A percentile compares a stretch with the other conserved stretches of the same genome.
phyloP scores from a whole-genome alignment of 768 basidiomycete species.

The Tulasnella sp. region DNA sequence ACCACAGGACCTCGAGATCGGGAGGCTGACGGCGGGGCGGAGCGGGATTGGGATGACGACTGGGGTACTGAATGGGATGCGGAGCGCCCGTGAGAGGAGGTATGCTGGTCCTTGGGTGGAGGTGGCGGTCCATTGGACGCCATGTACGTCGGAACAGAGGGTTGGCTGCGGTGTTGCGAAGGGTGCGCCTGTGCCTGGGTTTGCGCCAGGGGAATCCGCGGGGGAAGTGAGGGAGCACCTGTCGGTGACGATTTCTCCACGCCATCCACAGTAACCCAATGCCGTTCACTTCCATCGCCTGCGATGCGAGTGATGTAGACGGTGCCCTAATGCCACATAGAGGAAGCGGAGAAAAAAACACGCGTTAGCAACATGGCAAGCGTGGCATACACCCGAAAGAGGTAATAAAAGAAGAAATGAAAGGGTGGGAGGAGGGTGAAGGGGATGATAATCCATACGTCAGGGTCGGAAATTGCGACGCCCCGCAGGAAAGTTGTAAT shows the following conservation, averaged over 20 bases:
- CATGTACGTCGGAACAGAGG: no score
- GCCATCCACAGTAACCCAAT: slow-evolving; percentile 5
- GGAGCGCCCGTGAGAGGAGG: background rate
- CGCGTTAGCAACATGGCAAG: background rate
- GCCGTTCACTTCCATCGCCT: background rate
- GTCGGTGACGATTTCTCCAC: slow-evolving; percentile 1
- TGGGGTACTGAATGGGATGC: background rate
- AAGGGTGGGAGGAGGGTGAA: background rate
- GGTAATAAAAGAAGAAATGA: background rate
- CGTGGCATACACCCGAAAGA: background rate
- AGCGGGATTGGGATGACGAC: background rate
- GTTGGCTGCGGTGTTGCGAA: no score
- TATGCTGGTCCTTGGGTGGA: background rate
- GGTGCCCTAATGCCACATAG: slow-evolving; percentile 3
- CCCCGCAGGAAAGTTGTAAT: background rate
- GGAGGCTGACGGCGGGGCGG: background rate
- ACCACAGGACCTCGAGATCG: background rate
- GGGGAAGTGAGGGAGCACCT: slow-evolving; percentile 3
- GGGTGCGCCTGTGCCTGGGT: background rate
- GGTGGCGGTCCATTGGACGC: background rate
- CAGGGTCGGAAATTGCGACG: background rate
- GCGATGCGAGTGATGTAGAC: slow-evolving; percentile 11
- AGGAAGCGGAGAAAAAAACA: slow-evolving; percentile 1
- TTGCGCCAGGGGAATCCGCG: slow-evolving; percentile 6
- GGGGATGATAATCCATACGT: background rate